phyloP scores from a whole-genome alignment of 164 flowering plant genomes.

The Aristolochia contorta region DNA sequence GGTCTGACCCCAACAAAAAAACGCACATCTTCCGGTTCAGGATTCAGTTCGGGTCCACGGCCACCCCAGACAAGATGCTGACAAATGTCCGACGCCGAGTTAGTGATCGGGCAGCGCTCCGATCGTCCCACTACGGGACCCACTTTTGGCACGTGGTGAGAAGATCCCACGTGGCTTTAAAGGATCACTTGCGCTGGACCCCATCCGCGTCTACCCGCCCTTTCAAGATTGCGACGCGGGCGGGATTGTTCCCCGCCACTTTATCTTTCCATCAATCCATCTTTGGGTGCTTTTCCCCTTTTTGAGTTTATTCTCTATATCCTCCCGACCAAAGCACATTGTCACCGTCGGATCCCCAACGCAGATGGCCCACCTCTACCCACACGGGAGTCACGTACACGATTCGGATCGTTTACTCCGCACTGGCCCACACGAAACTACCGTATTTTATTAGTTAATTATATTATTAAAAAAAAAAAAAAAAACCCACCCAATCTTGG shows the following conservation, averaged over 20 bases:
- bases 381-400: too few relatives aligned
- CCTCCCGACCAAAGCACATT: too few relatives aligned
- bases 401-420: too few relatives aligned
- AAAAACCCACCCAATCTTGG: too few relatives aligned
- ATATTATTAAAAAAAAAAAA: too few relatives aligned
- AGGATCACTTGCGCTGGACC: slow-evolving; percentile 5
- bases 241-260: not conserved
- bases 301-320: slow-evolving; percentile 4
- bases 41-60: too few relatives aligned
- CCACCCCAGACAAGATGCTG: too few relatives aligned
- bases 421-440: too few relatives aligned
- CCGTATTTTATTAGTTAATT: too few relatives aligned
- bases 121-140: slow-evolving; percentile 1
- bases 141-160: slow-evolving; percentile 8
- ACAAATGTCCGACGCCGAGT: not conserved
- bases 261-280: slow-evolving; percentile 7
- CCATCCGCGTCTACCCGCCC: not conserved
- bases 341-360: not conserved
- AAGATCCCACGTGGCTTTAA: slow-evolving; percentile 3
- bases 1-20: not conserved
- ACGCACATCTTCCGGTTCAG: too few relatives aligned
- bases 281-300: slow-evolving; percentile 10
- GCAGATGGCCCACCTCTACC: not conserved
- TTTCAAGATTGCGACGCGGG: not conserved
- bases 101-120: not conserved